Conservation (phyloP, 805 yeast species). For the Starmerella geochares region DNA sequence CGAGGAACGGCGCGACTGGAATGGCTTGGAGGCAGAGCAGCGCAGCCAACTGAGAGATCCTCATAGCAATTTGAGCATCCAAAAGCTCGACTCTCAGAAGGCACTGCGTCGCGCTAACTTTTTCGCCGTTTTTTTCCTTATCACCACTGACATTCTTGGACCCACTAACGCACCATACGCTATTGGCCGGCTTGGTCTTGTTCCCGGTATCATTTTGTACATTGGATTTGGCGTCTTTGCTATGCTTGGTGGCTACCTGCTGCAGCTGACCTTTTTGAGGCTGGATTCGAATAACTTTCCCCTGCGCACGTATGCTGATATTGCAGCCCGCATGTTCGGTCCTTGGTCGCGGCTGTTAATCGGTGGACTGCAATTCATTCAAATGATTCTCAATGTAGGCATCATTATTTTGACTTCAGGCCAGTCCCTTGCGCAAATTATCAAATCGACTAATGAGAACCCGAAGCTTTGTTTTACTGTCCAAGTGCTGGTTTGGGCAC, state of each 20-base stretch:
- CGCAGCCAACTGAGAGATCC: constrained; percentile 19
- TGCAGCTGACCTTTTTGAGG: constrained; percentile 33
- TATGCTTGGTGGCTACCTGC: constrained; percentile 36
- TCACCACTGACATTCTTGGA: constrained; percentile 42
- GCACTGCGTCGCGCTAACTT: constrained; percentile 19
- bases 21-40: constrained; percentile 20
- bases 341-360: constrained; percentile 30
- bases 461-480: constrained; percentile 35
- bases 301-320: constrained; percentile 36
- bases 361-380: constrained; percentile 36
- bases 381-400: constrained; percentile 39
- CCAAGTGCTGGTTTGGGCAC: constrained; percentile 37
- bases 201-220: constrained; percentile 38
- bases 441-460: constrained; percentile 16
- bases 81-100: constrained; percentile 23
- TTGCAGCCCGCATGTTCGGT: constrained; percentile 37
- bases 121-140: constrained; percentile 36
- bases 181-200: constrained; percentile 38
- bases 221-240: constrained; percentile 37
- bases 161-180: constrained; percentile 42
- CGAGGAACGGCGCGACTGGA: constrained; percentile 19
- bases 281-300: constrained; percentile 39
- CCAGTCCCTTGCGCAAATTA: constrained; percentile 37
- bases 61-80: constrained; percentile 19
- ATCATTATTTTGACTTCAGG: constrained; percentile 37